Conservation (phyloP, 257 asterid species). For the Penstemon davidsonii region DNA sequence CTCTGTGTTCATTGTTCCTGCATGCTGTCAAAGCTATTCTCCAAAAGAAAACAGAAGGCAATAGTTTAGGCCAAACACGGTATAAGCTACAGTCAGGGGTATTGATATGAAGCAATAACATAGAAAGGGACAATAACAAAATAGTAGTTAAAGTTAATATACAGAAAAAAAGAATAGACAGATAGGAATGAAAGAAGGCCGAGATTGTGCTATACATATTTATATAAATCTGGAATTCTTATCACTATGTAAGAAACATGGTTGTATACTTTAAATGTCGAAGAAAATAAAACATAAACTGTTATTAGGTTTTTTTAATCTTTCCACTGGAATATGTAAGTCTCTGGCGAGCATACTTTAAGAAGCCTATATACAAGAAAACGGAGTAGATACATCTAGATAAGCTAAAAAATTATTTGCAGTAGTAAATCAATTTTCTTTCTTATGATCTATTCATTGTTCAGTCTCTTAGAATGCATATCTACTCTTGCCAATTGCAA, state of each 20-base stretch:
- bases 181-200: not conserved
- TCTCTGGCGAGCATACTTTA: not conserved
- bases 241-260: slow-evolving; percentile 2
- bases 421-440: not conserved
- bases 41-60: slow-evolving; percentile 20
- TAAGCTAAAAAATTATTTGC: not conserved
- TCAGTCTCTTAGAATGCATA: not conserved
- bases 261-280: slow-evolving; percentile 5
- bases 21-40: slow-evolving; percentile 52
- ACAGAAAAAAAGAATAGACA: not conserved
- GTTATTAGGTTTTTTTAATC: no score
- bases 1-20: slow-evolving; percentile 48
- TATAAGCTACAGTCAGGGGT: slow-evolving; percentile 4
- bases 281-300: not conserved
- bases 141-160: not conserved
- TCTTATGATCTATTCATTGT: not conserved
- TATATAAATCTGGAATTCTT: not conserved
- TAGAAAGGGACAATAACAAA: not conserved
- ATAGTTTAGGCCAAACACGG: slow-evolving; percentile 23
- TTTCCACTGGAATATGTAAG: not conserved
- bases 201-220: slow-evolving; percentile 5
- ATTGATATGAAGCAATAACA: slow-evolving; percentile 1
- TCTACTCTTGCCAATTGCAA: slow-evolving; percentile 11
- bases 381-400: slow-evolving; percentile 9
- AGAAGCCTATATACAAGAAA: slow-evolving; percentile 6